These are phyloP conservation scores for Asterophora lycoperdoides DNA, from an alignment of 768 basidiomycete genomes.

Conservation along the genomic window DNA sequence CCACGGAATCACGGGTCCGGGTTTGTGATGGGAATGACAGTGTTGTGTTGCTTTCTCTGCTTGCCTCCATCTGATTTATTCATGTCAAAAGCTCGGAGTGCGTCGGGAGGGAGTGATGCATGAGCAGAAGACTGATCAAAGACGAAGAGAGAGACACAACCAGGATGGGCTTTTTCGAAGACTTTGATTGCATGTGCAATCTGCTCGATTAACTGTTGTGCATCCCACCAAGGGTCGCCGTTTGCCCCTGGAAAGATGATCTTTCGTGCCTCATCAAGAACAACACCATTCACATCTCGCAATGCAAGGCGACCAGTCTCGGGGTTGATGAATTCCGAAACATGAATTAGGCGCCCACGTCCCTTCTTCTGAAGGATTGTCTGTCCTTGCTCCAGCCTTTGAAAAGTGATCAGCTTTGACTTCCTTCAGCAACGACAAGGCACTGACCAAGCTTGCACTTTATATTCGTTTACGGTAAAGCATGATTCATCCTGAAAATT, in stretches of 20 bases:
- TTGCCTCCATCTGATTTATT: slow-evolving; percentile 38
- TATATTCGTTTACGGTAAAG: neutral
- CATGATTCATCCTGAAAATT: no score
- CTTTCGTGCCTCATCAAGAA: slow-evolving; percentile 20
- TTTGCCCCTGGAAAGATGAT: slow-evolving; percentile 24
- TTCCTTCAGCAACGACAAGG: no score
- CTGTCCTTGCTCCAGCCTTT: no score
- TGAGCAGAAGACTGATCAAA: slow-evolving; percentile 37
- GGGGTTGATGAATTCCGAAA: slow-evolving; percentile 28
- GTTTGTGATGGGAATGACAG: slow-evolving; percentile 35
- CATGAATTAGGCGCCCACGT: slow-evolving; percentile 25
- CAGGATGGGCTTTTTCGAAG: slow-evolving; percentile 33
- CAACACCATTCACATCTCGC: slow-evolving; percentile 7
- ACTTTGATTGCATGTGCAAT: slow-evolving; percentile 26
- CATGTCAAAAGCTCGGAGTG: slow-evolving; percentile 40
- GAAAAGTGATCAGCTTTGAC: no score
- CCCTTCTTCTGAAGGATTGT: slow-evolving; percentile 18
- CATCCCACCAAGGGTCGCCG: slow-evolving; percentile 22
- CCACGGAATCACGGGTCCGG: neutral
- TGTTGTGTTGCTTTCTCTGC: slow-evolving; percentile 30
- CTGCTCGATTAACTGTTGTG: neutral
- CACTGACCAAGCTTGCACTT: neutral
- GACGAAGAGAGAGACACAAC: slow-evolving; percentile 30
- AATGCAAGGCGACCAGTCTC: slow-evolving; percentile 20
- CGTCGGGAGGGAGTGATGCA: slow-evolving; percentile 31